phyloP scores from a whole-genome alignment of 129 eudicot genomes.

The Kitagawia praeruptora region DNA sequence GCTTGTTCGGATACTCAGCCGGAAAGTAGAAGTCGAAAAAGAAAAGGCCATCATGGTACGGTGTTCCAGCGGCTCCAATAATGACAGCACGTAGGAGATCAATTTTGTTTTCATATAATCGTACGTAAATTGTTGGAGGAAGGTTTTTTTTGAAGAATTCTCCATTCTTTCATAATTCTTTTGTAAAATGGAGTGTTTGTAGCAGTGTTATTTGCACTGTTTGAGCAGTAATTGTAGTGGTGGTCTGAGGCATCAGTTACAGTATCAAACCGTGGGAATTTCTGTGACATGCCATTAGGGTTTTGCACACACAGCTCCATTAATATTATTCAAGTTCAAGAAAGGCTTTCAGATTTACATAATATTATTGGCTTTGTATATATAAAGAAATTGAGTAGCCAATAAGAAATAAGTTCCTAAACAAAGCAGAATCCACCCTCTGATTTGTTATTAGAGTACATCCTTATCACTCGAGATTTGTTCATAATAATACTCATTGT shows the following conservation, averaged over 20 bases:
- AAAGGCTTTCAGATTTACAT: too few relatives aligned
- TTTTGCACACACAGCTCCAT: not conserved
- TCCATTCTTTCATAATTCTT: slow-evolving; percentile 5
- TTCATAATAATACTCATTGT: too few relatives aligned
- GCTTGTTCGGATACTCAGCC: not conserved
- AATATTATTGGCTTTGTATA: too few relatives aligned
- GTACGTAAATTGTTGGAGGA: not conserved
- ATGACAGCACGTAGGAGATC: slow-evolving; percentile 8
- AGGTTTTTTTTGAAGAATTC: slow-evolving; percentile 1
- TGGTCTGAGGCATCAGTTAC: not conserved
- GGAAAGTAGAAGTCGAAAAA: slow-evolving; percentile 2
- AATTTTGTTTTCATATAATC: not conserved
- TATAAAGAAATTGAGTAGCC: too few relatives aligned
- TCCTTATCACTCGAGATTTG: too few relatives aligned
- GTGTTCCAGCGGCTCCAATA: not conserved
- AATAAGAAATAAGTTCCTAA: too few relatives aligned
- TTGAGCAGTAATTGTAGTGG: too few relatives aligned
- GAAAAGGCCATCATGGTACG: slow-evolving; percentile 6
- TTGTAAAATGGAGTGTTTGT: not conserved
- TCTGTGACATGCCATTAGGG: not conserved
- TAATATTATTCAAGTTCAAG: not conserved
- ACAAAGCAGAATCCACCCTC: too few relatives aligned
- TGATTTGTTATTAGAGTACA: too few relatives aligned
- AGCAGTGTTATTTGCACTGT: not conserved
- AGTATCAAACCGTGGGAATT: not conserved